phyloP scores from a whole-genome alignment of 2,329 filamentous ascomycete species.

The Chalara sp. region DNA sequence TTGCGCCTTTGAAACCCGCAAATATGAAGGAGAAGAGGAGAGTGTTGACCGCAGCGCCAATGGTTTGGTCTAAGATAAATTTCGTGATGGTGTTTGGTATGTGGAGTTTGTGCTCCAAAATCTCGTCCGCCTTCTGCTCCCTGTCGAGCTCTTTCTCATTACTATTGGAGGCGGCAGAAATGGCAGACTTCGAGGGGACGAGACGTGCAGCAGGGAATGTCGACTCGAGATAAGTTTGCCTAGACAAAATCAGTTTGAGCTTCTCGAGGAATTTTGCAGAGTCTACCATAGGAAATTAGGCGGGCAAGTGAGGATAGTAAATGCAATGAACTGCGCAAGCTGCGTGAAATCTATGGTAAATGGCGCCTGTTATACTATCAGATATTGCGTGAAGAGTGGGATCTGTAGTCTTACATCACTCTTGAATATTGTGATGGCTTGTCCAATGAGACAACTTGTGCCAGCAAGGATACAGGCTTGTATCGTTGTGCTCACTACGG shows the following conservation, averaged over 20 bases:
- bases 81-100: slow-evolving; percentile 60
- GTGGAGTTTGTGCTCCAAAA: slow-evolving; percentile 47
- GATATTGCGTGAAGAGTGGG: neutral
- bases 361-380: slow-evolving; percentile 37
- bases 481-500: slow-evolving; percentile 52
- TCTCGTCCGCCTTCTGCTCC: slow-evolving; percentile 35
- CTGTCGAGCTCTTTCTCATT: slow-evolving; percentile 35
- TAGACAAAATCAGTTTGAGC: slow-evolving; percentile 18
- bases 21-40: slow-evolving; percentile 55
- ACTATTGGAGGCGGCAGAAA: slow-evolving; percentile 32
- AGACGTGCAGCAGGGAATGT: slow-evolving; percentile 57
- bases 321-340: slow-evolving; percentile 71
- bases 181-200: slow-evolving; percentile 32
- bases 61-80: slow-evolving; percentile 60
- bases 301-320: slow-evolving; percentile 65
- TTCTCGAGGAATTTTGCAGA: neutral
- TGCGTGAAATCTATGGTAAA: slow-evolving; percentile 59
- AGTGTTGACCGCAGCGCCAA: slow-evolving; percentile 60
- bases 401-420: slow-evolving; percentile 39
- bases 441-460: slow-evolving; percentile 67
- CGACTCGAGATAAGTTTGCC: slow-evolving; percentile 69
- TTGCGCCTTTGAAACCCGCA: slow-evolving; percentile 31
- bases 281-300: slow-evolving; percentile 75
- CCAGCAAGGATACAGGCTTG: slow-evolving; percentile 61
- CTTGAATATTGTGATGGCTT: slow-evolving; percentile 58